These are phyloP conservation scores for Gaertneriomyces sp. DNA, from an alignment of 192 early-diverging fungal genomes.

Conservation along the genomic window DNA sequence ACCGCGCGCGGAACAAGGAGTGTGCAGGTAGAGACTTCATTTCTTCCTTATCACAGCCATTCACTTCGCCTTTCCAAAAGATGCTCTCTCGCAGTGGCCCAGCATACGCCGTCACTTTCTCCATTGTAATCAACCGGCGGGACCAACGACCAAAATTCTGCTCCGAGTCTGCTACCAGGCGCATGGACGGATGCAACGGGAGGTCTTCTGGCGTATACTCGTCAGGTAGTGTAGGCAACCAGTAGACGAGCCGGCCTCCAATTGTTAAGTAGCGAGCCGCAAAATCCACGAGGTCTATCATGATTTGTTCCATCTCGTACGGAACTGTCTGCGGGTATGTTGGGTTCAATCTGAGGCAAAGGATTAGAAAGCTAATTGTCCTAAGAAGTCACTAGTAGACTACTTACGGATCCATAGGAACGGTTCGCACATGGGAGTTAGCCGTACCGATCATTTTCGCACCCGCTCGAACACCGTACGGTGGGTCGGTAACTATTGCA, in stretches of 20 bases:
- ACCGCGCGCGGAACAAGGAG: background rate
- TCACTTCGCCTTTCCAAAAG: too few species aligned
- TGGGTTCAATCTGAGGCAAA: conserved; percentile 38
- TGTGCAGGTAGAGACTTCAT: background rate
- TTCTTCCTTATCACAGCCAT: too few species aligned
- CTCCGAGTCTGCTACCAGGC: conserved; percentile 84
- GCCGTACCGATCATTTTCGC: conserved; percentile 78
- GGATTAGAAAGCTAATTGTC: background rate
- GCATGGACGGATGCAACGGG: conserved; percentile 76
- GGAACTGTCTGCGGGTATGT: conserved; percentile 89
- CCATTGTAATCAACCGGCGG: conserved; percentile 91
- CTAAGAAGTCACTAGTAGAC: background rate
- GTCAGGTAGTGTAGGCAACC: conserved; percentile 89
- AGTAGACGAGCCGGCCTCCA: conserved; percentile 86
- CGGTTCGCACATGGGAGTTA: background rate
- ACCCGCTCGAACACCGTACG: conserved; percentile 96
- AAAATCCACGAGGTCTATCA: conserved; percentile 80
- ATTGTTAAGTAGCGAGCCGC: conserved; percentile 71
- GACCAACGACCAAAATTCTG: conserved; percentile 94
- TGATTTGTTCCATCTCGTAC: conserved; percentile 91
- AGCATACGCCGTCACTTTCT: conserved; percentile 57
- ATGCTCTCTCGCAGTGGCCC: too few species aligned
- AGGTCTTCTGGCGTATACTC: conserved; percentile 77
- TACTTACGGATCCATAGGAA: background rate
- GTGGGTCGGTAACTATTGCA: conserved; percentile 49